Percentiles rank a stretch among this genome's conserved stretches.
Conservation (phyloP, 768 basidiomycete species). For the Calocera viscosa region DNA sequence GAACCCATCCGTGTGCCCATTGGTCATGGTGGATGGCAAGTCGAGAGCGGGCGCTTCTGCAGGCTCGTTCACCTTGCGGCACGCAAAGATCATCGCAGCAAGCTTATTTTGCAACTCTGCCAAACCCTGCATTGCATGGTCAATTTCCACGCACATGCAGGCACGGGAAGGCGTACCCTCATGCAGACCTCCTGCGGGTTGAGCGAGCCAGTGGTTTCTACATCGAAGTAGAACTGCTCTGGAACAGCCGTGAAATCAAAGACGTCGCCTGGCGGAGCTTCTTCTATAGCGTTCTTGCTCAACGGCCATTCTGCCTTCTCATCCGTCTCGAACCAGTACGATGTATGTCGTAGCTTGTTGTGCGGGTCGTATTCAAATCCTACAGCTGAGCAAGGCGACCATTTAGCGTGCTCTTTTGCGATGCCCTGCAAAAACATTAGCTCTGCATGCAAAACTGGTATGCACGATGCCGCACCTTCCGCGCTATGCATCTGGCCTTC, state of each 20-base stretch:
- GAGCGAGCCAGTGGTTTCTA: slow-evolving; percentile 87
- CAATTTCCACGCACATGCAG: too few relatives aligned
- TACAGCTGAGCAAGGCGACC: slow-evolving; percentile 92
- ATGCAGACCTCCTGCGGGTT: slow-evolving; percentile 79
- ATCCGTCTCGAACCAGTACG: slow-evolving; percentile 85
- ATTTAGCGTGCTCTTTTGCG: slow-evolving; percentile 97
- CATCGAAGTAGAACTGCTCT: slow-evolving; percentile 82
- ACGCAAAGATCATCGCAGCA: slow-evolving; percentile 55
- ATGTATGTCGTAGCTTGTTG: slow-evolving; percentile 92
- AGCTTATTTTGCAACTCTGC: slow-evolving; percentile 68
- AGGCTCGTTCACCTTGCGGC: slow-evolving; percentile 5
- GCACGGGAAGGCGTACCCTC: slow-evolving; percentile 40
- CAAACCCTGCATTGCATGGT: too few relatives aligned
- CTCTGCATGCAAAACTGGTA: neutral
- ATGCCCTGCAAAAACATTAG: slow-evolving; percentile 52
- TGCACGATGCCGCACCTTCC: slow-evolving; percentile 52
- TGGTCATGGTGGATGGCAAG: neutral
- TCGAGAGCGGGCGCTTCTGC: neutral
- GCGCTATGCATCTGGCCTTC: slow-evolving; percentile 71
- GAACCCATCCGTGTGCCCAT: slow-evolving; percentile 2
- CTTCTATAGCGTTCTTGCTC: slow-evolving; percentile 71
- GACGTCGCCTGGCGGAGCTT: slow-evolving; percentile 67
- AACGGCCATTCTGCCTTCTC: slow-evolving; percentile 82
- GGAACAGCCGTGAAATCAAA: slow-evolving; percentile 87
- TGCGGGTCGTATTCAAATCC: slow-evolving; percentile 96